phyloP scores from a whole-genome alignment of 2,329 filamentous ascomycete species.

The Cladophialophora immunda region DNA sequence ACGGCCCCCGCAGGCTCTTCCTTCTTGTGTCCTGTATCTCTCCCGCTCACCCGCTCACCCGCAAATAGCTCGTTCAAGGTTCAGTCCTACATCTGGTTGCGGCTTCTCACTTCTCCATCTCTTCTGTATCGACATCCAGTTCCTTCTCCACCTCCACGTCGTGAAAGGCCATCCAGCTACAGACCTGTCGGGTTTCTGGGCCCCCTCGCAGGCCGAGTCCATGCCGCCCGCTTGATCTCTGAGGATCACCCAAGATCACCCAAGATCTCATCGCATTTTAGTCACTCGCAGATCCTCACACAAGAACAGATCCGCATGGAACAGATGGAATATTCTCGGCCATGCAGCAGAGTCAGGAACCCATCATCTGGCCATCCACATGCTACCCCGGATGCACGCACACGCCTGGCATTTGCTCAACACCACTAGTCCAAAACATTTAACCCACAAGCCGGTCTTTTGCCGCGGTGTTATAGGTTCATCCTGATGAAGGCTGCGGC shows the following conservation, averaged over 20 bases:
- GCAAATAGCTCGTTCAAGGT: not conserved
- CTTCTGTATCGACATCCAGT: not conserved
- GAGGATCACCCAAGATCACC: conserved; percentile 4
- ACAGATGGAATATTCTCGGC: conserved; percentile 3
- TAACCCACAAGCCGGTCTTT: not conserved
- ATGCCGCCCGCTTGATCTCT: not conserved
- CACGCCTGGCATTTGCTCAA: not conserved
- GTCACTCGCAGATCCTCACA: not conserved
- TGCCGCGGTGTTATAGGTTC: not conserved
- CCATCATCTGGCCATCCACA: not conserved
- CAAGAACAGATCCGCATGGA: conserved; percentile 3
- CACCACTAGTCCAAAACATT: not conserved
- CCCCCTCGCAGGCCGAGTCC: not conserved
- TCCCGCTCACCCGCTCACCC: not conserved
- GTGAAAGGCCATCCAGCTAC: not conserved
- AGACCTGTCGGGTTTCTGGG: not conserved
- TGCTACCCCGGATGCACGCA: not conserved
- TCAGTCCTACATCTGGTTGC: not conserved
- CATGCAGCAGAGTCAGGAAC: not conserved
- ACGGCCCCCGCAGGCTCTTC: not conserved
- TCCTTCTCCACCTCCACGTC: not conserved
- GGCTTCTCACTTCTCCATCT: not conserved
- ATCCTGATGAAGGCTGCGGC: not conserved
- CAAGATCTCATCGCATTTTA: not conserved
- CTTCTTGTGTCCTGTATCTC: not conserved